These are phyloP conservation scores for Nitzschia putrida DNA, from an alignment of 108 stramenopile genomes.

Conservation along the genomic window DNA sequence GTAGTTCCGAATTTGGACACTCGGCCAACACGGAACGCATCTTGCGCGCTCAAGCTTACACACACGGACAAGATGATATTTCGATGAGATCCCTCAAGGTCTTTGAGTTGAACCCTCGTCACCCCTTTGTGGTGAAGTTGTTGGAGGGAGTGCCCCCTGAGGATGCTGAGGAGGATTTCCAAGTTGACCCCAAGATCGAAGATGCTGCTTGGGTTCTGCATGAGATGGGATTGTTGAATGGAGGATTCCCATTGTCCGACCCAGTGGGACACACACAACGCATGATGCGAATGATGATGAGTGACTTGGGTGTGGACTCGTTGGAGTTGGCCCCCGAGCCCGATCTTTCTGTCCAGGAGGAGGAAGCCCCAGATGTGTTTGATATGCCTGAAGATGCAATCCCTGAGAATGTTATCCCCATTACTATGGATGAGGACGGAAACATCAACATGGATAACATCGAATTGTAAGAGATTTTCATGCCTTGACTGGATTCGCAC, in stretches of 20 bases:
- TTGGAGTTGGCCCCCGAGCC: constrained; percentile 87
- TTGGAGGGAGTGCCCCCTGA: constrained; percentile 67
- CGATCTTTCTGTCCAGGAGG: constrained; percentile 91
- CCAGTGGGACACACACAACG: constrained; percentile 83
- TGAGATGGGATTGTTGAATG: constrained; percentile 94
- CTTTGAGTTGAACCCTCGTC: constrained; percentile 99
- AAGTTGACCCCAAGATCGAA: constrained; percentile 71
- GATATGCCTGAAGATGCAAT: constrained; percentile 6
- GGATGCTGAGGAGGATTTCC: constrained; percentile 65
- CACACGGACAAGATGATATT: constrained; percentile 64
- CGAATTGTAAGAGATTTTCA: constrained; percentile 16
- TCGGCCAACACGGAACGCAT: constrained; percentile 99
- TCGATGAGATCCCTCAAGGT: constrained; percentile 76
- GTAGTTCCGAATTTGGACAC: constrained; percentile 90
- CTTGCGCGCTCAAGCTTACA: constrained; percentile 95
- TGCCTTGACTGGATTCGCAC: background rate
- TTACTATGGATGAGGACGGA: constrained; percentile 13
- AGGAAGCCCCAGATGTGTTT: constrained; percentile 76
- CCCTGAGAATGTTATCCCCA: constrained; percentile 21
- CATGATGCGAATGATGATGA: constrained; percentile 83
- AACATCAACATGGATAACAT: constrained; percentile 26
- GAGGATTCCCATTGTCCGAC: constrained; percentile 92
- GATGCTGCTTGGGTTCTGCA: constrained; percentile 95
- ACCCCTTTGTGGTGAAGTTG: constrained; percentile 94
- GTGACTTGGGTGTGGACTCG: constrained; percentile 74